A percentile compares a stretch with the other conserved stretches of the same genome.
These are phyloP conservation scores for Vickermania spadyakhi DNA, from an alignment of 208 protist species.

Conservation along the genomic window DNA sequence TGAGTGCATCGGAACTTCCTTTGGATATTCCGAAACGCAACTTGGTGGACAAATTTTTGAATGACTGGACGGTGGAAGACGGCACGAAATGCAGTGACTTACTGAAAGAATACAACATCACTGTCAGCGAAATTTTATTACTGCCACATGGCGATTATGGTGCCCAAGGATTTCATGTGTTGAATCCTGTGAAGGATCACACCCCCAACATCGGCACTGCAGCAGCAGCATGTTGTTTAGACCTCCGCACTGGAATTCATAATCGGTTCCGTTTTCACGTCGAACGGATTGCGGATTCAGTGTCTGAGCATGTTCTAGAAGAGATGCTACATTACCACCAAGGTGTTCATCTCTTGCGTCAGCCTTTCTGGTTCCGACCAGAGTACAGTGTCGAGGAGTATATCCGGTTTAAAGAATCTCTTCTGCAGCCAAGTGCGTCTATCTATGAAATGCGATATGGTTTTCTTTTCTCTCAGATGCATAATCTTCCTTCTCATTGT, in stretches of 20 bases:
- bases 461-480: constrained; percentile 43
- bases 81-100: constrained; percentile 34
- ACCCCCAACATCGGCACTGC: constrained; percentile 77
- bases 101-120: constrained; percentile 45
- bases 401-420: constrained; percentile 82
- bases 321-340: constrained; percentile 82
- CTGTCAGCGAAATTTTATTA: constrained; percentile 51
- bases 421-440: constrained; percentile 78
- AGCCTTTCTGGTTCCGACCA: constrained; percentile 78
- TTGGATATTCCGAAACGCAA: constrained; percentile 42
- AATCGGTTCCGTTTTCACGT: constrained; percentile 88
- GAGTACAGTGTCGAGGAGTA: constrained; percentile 89
- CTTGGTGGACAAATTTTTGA: constrained; percentile 48
- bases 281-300: constrained; percentile 77
- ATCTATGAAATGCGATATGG: constrained; percentile 83
- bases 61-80: constrained; percentile 68
- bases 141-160: constrained; percentile 80
- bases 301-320: constrained; percentile 77
- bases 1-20: constrained; percentile 78
- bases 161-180: constrained; percentile 72
- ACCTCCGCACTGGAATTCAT: constrained; percentile 83
- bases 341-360: constrained; percentile 72
- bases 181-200: constrained; percentile 53
- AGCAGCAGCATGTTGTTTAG: constrained; percentile 75
- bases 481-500: constrained; percentile 50